phyloP scores from a whole-genome alignment of 176 grass and related monocot species.

The Avena insularis region DNA sequence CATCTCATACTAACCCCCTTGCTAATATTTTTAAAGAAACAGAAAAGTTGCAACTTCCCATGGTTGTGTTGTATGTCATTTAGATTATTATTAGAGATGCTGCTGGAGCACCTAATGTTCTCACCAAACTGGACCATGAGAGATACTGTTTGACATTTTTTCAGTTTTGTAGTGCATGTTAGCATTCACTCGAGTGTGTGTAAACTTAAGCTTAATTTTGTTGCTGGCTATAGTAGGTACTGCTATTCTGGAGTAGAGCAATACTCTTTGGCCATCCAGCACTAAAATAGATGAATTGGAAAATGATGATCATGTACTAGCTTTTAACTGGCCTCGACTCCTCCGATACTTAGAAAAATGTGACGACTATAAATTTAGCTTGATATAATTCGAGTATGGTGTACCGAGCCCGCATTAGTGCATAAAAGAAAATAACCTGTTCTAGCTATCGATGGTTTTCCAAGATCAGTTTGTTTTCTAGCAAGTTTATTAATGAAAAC shows the following conservation, averaged over 20 bases:
- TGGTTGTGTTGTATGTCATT: constrained; percentile 1
- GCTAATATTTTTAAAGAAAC: neutral
- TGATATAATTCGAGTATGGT: too few relatives aligned
- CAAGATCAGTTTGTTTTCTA: too few relatives aligned
- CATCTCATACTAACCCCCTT: neutral
- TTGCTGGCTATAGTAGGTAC: too few relatives aligned
- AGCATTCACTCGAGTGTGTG: neutral
- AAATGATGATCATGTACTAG: neutral
- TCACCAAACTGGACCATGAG: constrained; percentile 86
- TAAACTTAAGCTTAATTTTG: neutral
- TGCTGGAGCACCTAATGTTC: constrained; percentile 85
- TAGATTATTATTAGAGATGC: constrained; percentile 87
- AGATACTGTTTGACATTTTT: constrained; percentile 52
- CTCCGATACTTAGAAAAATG: too few relatives aligned
- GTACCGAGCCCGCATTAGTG: too few relatives aligned
- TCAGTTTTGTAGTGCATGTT: neutral
- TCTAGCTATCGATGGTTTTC: too few relatives aligned
- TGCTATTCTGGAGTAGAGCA: too few relatives aligned
- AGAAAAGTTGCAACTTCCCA: neutral
- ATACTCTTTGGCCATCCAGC: too few relatives aligned
- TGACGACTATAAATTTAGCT: neutral
- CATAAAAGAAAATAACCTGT: neutral
- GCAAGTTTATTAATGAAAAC: too few relatives aligned
- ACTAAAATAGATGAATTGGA: too few relatives aligned
- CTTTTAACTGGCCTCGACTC: too few relatives aligned